These are phyloP conservation scores for Polytrichum formosum DNA, from an alignment of 225 moss, liverwort and hornwort species.

Conservation along the genomic window DNA sequence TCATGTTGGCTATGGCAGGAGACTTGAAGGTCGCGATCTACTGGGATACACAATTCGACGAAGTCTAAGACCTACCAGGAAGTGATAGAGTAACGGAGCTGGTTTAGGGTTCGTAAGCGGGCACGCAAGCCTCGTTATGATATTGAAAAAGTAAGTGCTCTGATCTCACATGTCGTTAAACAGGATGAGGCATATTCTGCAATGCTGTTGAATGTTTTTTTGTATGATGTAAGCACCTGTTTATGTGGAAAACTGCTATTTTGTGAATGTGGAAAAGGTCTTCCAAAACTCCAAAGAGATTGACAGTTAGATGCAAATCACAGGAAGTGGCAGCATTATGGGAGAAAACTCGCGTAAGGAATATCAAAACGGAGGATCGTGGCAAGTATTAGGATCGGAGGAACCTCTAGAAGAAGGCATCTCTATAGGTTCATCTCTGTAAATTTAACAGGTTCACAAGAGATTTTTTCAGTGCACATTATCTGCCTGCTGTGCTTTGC, in stretches of 20 bases:
- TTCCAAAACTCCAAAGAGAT: not conserved
- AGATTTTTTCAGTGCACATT: not conserved
- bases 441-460: constrained; percentile 2
- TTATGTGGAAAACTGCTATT: too few species aligned
- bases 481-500: not conserved
- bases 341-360: constrained; percentile 81
- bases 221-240: too few species aligned
- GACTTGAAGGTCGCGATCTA: too few species aligned
- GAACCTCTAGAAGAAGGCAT: not conserved
- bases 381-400: constrained; percentile 39
- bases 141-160: constrained; percentile 67
- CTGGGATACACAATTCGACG: too few species aligned
- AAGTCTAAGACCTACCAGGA: too few species aligned
- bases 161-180: too few species aligned
- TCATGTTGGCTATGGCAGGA: too few species aligned
- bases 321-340: constrained; percentile 85
- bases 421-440: not conserved
- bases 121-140: constrained; percentile 88
- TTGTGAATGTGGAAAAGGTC: too few species aligned
- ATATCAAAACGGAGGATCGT: constrained; percentile 65
- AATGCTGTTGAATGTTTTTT: too few species aligned
- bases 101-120: constrained; percentile 49
- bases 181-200: too few species aligned
- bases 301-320: not conserved
- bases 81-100: too few species aligned